Percentiles rank a stretch among this genome's conserved stretches.
Evolutionary conservation across 2,329 filamentous ascomycete genomes (phyloP).

Genomic region (Alternaria triticimaculans): DNA sequence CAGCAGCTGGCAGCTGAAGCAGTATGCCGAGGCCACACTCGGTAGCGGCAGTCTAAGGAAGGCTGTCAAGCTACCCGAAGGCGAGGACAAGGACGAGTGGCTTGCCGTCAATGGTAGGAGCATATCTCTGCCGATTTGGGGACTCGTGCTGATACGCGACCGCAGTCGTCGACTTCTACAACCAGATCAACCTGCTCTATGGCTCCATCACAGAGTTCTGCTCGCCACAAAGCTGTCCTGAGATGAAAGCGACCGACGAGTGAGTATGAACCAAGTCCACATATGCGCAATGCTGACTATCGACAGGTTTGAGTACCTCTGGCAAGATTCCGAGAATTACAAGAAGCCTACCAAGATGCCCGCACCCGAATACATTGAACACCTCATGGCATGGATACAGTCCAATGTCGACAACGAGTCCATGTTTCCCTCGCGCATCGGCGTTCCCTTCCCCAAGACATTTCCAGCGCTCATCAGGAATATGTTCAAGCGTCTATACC

Average conservation of each 20-base stretch:
- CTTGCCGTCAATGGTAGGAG: conserved; percentile 89
- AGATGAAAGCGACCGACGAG: conserved; percentile 99
- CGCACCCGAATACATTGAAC: conserved; percentile 95
- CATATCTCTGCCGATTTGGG: background rate
- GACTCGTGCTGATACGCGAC: conserved; percentile 14
- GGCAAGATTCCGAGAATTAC: conserved; percentile 94
- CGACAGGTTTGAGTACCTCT: conserved; percentile 91
- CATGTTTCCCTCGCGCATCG: conserved; percentile 92
- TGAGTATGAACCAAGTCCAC: conserved; percentile 47
- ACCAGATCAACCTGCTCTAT: conserved; percentile 98
- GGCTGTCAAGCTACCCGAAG: conserved; percentile 94
- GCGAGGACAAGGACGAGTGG: conserved; percentile 98
- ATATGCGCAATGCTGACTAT: conserved; percentile 6
- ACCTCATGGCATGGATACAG: conserved; percentile 97
- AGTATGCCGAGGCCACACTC: conserved; percentile 97
- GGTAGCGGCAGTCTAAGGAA: conserved; percentile 94
- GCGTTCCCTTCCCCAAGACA: conserved; percentile 89
- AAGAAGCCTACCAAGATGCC: conserved; percentile 98
- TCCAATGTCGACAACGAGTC: conserved; percentile 93
- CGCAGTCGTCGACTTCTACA: conserved; percentile 99
- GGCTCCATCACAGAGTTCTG: conserved; percentile 99
- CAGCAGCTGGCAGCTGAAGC: conserved; percentile 89
- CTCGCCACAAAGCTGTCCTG: conserved; percentile 93
- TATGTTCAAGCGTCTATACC: conserved; percentile 99
- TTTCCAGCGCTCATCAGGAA: conserved; percentile 94